These are phyloP conservation scores for Penicillium brasilianum DNA, from an alignment of 2,329 filamentous ascomycete genomes.

Conservation along the genomic window DNA sequence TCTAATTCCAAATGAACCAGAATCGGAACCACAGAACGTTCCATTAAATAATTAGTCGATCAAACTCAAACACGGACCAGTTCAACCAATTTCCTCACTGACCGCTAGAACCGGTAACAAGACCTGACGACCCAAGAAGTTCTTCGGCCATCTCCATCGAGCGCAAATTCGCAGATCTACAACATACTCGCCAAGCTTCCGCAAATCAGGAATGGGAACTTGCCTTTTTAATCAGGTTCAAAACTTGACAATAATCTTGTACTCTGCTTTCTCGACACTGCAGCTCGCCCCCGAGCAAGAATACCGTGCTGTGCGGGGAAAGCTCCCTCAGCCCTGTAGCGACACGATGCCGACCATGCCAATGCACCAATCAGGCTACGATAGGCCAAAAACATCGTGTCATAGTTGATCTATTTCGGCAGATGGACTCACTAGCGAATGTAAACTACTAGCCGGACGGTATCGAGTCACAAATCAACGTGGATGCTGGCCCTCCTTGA, in stretches of 20 bases:
- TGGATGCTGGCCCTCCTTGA: neutral
- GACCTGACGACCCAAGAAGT: neutral
- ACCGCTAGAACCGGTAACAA: neutral
- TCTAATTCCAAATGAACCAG: neutral
- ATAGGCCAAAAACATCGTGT: neutral
- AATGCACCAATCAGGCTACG: neutral
- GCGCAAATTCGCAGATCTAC: neutral
- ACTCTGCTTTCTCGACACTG: neutral
- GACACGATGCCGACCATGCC: neutral
- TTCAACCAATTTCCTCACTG: neutral
- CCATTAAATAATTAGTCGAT: neutral
- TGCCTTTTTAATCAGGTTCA: neutral
- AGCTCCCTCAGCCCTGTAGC: slow-evolving; percentile 2
- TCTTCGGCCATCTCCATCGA: neutral
- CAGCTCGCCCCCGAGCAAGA: neutral
- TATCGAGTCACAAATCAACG: neutral
- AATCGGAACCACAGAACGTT: neutral
- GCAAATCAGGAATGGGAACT: neutral
- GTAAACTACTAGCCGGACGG: neutral
- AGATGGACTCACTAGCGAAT: slow-evolving; percentile 2
- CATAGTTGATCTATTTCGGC: neutral
- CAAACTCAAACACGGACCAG: neutral
- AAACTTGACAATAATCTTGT: neutral
- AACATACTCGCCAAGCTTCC: neutral
- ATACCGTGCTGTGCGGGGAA: neutral